phyloP scores from a whole-genome alignment of 345 rosid genomes.

The Clarkia xantiana region DNA sequence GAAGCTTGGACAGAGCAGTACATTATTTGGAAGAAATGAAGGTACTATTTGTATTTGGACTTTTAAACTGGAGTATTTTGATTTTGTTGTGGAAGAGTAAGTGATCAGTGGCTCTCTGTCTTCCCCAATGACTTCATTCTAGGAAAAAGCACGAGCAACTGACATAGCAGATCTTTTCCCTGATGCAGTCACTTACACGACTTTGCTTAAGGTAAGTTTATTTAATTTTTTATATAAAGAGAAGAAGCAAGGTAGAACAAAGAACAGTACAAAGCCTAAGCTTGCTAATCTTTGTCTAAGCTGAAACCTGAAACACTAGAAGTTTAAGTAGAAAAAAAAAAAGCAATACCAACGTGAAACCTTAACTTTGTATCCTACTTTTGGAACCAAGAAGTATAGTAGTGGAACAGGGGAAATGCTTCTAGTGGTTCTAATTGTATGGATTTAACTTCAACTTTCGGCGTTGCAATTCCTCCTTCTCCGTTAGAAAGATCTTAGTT shows the following conservation, averaged over 20 bases:
- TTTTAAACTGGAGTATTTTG: background rate
- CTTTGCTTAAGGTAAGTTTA: constrained; percentile 47
- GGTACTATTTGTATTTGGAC: constrained; percentile 21
- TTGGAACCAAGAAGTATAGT: too few species aligned
- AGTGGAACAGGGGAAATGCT: too few species aligned
- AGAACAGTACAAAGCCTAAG: too few species aligned
- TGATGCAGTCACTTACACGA: constrained; percentile 50
- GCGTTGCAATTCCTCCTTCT: too few species aligned
- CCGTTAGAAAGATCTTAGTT: too few species aligned
- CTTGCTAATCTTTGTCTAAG: too few species aligned
- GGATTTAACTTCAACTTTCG: too few species aligned
- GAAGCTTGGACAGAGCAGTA: constrained; percentile 45
- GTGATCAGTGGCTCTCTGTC: constrained; percentile 8
- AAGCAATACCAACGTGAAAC: too few species aligned
- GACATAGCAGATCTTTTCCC: constrained; percentile 25
- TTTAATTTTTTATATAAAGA: background rate
- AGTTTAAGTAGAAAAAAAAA: too few species aligned
- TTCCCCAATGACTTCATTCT: constrained; percentile 8
- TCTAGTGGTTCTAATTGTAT: too few species aligned
- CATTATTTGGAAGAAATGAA: constrained; percentile 54
- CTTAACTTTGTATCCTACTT: too few species aligned
- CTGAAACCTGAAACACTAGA: too few species aligned
- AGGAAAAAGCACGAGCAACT: constrained; percentile 35
- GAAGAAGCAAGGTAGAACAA: background rate
- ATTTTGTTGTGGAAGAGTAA: background rate